phyloP scores from a whole-genome alignment of 345 rosid species.

The Moringa oleifera region DNA sequence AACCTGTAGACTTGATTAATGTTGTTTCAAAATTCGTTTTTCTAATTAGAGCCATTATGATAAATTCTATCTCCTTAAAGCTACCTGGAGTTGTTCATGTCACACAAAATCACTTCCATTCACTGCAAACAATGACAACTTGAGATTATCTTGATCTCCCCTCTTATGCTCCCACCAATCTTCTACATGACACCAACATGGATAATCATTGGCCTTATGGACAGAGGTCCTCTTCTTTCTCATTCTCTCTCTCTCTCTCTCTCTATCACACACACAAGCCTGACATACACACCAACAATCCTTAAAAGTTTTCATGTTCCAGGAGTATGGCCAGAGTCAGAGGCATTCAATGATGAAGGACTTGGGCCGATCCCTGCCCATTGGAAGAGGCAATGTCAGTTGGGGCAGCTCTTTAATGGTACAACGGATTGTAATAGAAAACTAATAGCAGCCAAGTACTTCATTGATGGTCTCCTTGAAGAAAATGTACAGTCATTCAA shows the following conservation, averaged over 20 bases:
- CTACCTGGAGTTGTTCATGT: conserved; percentile 37
- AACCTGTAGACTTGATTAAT: too few relatives aligned
- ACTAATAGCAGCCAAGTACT: conserved; percentile 50
- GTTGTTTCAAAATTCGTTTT: too few relatives aligned
- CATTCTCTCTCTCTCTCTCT: background rate
- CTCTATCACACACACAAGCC: background rate
- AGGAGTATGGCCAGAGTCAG: conserved; percentile 42
- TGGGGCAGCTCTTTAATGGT: conserved; percentile 33
- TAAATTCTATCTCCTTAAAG: conserved; percentile 12
- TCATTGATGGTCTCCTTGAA: conserved; percentile 38
- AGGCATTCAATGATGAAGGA: conserved; percentile 35
- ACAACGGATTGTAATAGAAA: conserved; percentile 34
- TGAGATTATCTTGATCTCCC: conserved; percentile 43
- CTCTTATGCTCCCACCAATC: conserved; percentile 13
- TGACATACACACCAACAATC: background rate
- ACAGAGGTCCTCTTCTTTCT: conserved; percentile 18
- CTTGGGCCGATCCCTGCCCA: conserved; percentile 42
- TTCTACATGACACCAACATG: conserved; percentile 20
- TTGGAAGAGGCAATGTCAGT: conserved; percentile 45
- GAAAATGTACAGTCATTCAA: conserved; percentile 30
- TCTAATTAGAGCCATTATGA: too few relatives aligned
- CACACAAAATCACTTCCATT: conserved; percentile 22
- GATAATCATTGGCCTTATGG: conserved; percentile 24
- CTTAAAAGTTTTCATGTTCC: conserved; percentile 1
- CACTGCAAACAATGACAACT: conserved; percentile 38